Evolutionary conservation across 2,329 filamentous ascomycete genomes (phyloP).

Genomic region (Aureobasidium melanogenum): DNA sequence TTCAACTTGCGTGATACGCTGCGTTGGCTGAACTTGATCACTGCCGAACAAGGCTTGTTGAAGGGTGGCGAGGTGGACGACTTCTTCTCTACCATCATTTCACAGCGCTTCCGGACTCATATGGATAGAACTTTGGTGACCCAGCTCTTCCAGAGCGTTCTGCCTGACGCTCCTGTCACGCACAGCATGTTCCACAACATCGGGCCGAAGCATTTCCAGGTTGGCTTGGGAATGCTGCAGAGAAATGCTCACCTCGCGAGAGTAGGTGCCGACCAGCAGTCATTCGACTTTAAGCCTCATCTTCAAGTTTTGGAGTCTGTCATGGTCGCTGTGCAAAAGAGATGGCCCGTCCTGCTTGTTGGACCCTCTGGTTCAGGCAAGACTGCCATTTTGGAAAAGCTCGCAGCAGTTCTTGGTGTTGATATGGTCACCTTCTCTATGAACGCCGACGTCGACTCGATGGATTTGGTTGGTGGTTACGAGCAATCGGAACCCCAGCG

Average conservation of each 20-base stretch:
- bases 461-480: slow-evolving; percentile 94
- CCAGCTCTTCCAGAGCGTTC: slow-evolving; percentile 57
- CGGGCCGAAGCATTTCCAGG: slow-evolving; percentile 57
- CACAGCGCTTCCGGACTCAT: slow-evolving; percentile 73
- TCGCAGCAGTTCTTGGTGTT: slow-evolving; percentile 72
- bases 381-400: slow-evolving; percentile 65
- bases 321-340: slow-evolving; percentile 76
- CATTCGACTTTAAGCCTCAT: slow-evolving; percentile 28
- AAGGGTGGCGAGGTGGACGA: slow-evolving; percentile 54
- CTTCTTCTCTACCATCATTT: slow-evolving; percentile 73
- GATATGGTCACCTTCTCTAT: slow-evolving; percentile 74
- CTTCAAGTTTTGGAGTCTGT: slow-evolving; percentile 74
- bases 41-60: slow-evolving; percentile 52
- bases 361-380: slow-evolving; percentile 83
- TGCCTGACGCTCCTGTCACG: slow-evolving; percentile 37
- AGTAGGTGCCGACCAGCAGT: neutral
- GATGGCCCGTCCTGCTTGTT: slow-evolving; percentile 81
- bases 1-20: slow-evolving; percentile 88
- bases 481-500: slow-evolving; percentile 83
- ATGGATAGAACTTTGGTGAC: slow-evolving; percentile 59
- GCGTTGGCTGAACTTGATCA: slow-evolving; percentile 71
- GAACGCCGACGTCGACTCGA: slow-evolving; percentile 92
- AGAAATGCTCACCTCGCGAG: slow-evolving; percentile 39
- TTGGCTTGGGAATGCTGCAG: slow-evolving; percentile 64
- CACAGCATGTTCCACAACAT: slow-evolving; percentile 63